phyloP scores from a whole-genome alignment of 1,284 basidiomycete genomes.

The Kwoniella shivajii region DNA sequence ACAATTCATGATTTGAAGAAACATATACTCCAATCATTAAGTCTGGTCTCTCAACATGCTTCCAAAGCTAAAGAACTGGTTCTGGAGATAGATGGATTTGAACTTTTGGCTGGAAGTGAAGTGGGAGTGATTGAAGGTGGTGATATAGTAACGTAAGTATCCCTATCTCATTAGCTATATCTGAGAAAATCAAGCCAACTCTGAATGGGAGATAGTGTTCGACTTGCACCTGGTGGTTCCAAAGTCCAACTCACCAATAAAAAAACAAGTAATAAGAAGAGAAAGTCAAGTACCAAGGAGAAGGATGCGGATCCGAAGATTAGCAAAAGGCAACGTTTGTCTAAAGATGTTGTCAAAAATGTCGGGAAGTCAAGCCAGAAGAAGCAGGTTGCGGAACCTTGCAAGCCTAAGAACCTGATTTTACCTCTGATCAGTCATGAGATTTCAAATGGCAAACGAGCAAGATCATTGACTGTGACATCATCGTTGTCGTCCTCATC shows the following conservation, averaged over 20 bases:
- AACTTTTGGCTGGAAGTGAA: conserved; percentile 43
- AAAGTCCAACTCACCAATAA: background rate
- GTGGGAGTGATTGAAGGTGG: conserved; percentile 36
- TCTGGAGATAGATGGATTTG: conserved; percentile 53
- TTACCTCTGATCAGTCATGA: background rate
- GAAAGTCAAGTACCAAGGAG: background rate
- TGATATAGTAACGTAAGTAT: conserved; percentile 51
- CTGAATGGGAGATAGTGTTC: conserved; percentile 20
- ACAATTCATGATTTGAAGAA: conserved; percentile 33
- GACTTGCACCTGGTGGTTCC: conserved; percentile 27
- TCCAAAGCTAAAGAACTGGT: conserved; percentile 25
- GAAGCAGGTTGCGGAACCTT: background rate
- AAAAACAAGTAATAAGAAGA: background rate
- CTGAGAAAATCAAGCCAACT: background rate
- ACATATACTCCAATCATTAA: conserved; percentile 30
- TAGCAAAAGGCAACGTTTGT: conserved; percentile 1
- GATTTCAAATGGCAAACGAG: background rate
- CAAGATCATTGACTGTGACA: conserved; percentile 12
- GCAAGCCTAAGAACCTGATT: background rate
- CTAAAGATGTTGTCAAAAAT: too few relatives aligned
- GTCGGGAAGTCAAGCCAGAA: background rate
- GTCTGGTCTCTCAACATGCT: conserved; percentile 17
- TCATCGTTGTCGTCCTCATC: conserved; percentile 13
- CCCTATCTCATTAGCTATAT: background rate
- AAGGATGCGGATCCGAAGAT: background rate